Conservation (phyloP, 1,139 yeast species). For the Sugiyamaella pinicola region DNA sequence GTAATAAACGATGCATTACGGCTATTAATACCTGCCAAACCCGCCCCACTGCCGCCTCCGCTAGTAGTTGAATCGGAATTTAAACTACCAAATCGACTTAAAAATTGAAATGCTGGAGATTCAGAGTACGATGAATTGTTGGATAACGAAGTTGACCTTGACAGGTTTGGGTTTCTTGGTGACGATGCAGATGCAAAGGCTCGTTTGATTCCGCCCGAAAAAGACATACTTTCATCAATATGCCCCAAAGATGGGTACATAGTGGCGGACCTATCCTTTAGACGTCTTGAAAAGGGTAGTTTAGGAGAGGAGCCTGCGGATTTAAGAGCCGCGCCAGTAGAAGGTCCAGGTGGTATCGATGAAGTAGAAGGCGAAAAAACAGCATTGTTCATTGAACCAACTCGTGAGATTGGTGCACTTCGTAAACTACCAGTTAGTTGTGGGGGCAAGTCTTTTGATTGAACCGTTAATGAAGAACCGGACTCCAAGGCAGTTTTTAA, state of each 20-base stretch:
- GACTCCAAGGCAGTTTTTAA: slow-evolving; percentile 30
- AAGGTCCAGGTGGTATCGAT: background rate
- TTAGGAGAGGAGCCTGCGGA: slow-evolving; percentile 16
- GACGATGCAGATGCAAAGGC: slow-evolving; percentile 12
- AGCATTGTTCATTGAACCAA: slow-evolving; percentile 13
- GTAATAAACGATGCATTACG: slow-evolving; percentile 16
- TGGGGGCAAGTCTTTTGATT: slow-evolving; percentile 22
- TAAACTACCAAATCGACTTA: slow-evolving; percentile 45
- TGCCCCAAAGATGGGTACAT: slow-evolving; percentile 29
- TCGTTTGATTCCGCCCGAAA: background rate
- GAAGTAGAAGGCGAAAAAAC: slow-evolving; percentile 16
- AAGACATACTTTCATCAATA: slow-evolving; percentile 19
- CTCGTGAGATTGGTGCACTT: slow-evolving; percentile 18
- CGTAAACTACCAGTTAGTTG: slow-evolving; percentile 8
- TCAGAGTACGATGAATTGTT: slow-evolving; percentile 32
- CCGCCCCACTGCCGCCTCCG: slow-evolving; percentile 20
- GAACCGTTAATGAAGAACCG: slow-evolving; percentile 15
- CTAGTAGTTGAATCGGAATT: slow-evolving; percentile 25
- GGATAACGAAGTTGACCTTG: slow-evolving; percentile 28
- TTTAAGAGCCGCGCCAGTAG: slow-evolving; percentile 10
- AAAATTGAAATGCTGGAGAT: slow-evolving; percentile 47
- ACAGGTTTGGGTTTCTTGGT: slow-evolving; percentile 14
- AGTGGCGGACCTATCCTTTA: slow-evolving; percentile 30
- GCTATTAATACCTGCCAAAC: slow-evolving; percentile 19
- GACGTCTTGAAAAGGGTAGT: slow-evolving; percentile 29